A percentile compares a stretch with the other conserved stretches of the same genome.
phyloP scores from a whole-genome alignment of 257 asterid genomes.

The Lycium ferocissimum region DNA sequence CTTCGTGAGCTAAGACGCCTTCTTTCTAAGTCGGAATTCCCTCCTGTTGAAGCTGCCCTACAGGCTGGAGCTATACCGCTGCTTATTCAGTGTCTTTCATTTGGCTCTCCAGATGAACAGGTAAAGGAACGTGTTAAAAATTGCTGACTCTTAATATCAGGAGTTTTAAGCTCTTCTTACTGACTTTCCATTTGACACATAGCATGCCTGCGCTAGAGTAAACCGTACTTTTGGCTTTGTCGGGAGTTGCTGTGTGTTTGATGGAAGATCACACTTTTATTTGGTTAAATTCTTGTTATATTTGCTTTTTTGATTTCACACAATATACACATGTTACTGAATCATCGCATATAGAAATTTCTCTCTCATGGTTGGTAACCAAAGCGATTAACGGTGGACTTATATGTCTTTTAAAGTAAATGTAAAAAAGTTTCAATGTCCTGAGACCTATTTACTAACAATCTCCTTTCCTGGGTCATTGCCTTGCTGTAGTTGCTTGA shows the following conservation, averaged over 20 bases:
- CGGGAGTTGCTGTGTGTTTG: neutral
- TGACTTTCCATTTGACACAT: neutral
- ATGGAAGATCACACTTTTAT: constrained; percentile 5
- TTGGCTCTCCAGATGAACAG: constrained; percentile 98
- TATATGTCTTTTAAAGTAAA: neutral
- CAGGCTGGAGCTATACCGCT: constrained; percentile 79
- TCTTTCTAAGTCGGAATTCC: constrained; percentile 85
- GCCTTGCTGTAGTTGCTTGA: constrained; percentile 75
- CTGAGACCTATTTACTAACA: neutral
- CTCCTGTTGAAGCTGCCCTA: constrained; percentile 90
- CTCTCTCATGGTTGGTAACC: constrained; percentile 7
- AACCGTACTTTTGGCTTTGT: neutral
- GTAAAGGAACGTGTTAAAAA: constrained; percentile 44
- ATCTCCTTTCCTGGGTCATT: constrained; percentile 3
- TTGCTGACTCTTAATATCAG: neutral
- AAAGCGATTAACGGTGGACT: neutral
- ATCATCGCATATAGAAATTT: neutral
- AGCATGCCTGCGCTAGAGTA: neutral
- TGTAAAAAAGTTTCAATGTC: neutral
- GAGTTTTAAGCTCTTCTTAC: neutral
- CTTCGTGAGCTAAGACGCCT: constrained; percentile 90
- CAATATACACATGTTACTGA: neutral
- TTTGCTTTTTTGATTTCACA: neutral
- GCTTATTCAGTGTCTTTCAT: constrained; percentile 83
- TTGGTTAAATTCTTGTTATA: constrained; percentile 10